Evolutionary conservation across 2,329 filamentous ascomycete species (phyloP).

Genomic region (Aschersonia sp.): DNA sequence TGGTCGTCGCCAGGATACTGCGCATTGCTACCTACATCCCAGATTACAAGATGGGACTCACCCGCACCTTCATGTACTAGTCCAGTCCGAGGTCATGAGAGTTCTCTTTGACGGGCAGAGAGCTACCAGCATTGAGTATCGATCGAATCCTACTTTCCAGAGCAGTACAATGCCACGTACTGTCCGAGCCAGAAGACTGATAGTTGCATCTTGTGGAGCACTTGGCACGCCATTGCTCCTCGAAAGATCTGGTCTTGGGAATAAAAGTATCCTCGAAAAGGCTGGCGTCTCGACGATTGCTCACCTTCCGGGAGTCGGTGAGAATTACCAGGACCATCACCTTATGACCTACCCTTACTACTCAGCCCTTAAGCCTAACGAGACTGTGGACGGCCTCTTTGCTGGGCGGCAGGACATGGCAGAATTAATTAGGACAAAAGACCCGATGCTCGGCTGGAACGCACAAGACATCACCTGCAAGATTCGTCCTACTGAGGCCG

Average conservation of each 20-base stretch:
- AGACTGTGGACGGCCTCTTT: not conserved
- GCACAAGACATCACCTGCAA: not conserved
- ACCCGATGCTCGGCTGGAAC: not conserved
- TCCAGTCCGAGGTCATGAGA: not conserved
- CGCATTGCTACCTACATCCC: not conserved
- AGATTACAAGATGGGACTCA: not conserved
- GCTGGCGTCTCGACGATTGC: not conserved
- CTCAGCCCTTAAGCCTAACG: not conserved
- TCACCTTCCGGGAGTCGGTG: not conserved
- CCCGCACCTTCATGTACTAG: not conserved
- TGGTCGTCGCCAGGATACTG: not conserved
- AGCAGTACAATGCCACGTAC: not conserved
- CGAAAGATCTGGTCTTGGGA: not conserved
- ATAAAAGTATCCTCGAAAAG: not conserved
- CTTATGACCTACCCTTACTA: slow-evolving; percentile 23
- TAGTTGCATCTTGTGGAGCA: not conserved
- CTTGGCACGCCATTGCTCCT: not conserved
- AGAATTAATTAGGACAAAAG: not conserved
- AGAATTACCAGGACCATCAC: slow-evolving; percentile 24
- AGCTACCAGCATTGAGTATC: not conserved
- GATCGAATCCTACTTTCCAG: not conserved
- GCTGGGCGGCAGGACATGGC: not conserved
- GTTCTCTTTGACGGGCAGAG: not conserved
- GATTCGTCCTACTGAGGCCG: not conserved
- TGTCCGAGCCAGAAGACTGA: not conserved